Percentiles rank a stretch among this genome's conserved stretches.
phyloP scores from a whole-genome alignment of 768 basidiomycete species.

The Mycena kentingensis region DNA sequence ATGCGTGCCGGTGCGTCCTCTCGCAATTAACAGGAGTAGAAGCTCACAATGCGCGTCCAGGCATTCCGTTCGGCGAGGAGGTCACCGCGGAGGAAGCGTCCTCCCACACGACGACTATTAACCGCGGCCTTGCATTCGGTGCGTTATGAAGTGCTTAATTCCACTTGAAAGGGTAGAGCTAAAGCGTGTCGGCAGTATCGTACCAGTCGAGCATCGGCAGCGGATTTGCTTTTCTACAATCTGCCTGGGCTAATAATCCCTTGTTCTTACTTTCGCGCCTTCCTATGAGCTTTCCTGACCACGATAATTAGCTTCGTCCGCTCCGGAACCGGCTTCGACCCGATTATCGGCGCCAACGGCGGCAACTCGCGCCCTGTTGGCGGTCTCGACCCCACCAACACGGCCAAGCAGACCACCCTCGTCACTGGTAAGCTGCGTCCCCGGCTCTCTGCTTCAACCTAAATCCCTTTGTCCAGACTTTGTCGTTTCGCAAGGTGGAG shows the following conservation, averaged over 20 bases:
- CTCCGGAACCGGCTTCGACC: constrained; percentile 42
- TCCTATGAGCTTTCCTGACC: neutral
- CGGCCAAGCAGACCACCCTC: constrained; percentile 32
- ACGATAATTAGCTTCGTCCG: neutral
- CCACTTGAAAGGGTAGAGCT: neutral
- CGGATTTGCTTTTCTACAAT: constrained; percentile 37
- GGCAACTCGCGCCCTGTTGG: constrained; percentile 20
- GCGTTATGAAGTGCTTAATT: neutral
- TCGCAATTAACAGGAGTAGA: constrained; percentile 22
- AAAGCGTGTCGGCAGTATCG: too few species aligned
- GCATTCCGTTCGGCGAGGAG: neutral
- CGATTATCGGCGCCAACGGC: constrained; percentile 44
- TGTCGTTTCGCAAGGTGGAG: constrained; percentile 50
- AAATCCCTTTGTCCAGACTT: constrained; percentile 30
- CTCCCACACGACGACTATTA: neutral
- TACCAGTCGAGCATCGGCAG: constrained; percentile 34
- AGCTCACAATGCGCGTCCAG: neutral
- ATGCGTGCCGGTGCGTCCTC: constrained; percentile 38
- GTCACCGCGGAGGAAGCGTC: constrained; percentile 3
- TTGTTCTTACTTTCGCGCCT: neutral
- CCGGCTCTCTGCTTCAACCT: neutral
- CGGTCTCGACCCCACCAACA: constrained; percentile 37
- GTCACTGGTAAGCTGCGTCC: constrained; percentile 9
- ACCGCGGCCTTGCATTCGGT: constrained; percentile 19
- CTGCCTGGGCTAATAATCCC: neutral